These are phyloP conservation scores for Colletotrichum gloeosporioides DNA, from an alignment of 2,329 filamentous ascomycete species.

Conservation along the genomic window DNA sequence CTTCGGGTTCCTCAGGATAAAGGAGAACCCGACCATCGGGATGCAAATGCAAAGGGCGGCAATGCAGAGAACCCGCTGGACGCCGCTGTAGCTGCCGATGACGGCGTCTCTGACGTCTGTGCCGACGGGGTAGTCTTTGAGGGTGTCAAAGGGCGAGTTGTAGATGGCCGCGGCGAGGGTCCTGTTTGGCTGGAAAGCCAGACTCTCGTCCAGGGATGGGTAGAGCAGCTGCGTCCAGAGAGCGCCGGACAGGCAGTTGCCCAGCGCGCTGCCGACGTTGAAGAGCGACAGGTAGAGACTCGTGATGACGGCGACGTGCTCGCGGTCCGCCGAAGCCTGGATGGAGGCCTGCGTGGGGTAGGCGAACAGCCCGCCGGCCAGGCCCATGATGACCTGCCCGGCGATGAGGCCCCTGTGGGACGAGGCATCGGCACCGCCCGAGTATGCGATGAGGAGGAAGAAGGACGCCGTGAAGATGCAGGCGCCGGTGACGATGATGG, in stretches of 20 bases:
- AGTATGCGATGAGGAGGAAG: conserved; percentile 59
- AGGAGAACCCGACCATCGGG: conserved; percentile 25
- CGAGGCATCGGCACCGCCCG: conserved; percentile 48
- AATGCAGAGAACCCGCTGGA: conserved; percentile 24
- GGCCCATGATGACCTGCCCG: conserved; percentile 60
- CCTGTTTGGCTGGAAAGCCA: conserved; percentile 38
- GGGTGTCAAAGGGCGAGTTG: conserved; percentile 38
- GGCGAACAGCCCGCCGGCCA: conserved; percentile 63
- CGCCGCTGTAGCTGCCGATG: conserved; percentile 22
- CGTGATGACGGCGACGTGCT: conserved; percentile 43
- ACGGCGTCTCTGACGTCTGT: conserved; percentile 16
- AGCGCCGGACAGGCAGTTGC: conserved; percentile 43
- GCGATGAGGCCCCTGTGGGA: conserved; percentile 58
- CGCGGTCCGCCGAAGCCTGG: conserved; percentile 40
- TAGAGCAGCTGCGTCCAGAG: conserved; percentile 48
- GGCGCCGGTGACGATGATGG: conserved; percentile 63
- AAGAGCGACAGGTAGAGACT: conserved; percentile 45
- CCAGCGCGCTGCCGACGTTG: conserved; percentile 46
- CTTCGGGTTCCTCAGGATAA: conserved; percentile 24
- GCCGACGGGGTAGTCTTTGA: conserved; percentile 35
- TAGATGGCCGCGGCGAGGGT: conserved; percentile 42
- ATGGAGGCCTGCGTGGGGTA: conserved; percentile 46
- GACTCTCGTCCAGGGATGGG: conserved; percentile 32
- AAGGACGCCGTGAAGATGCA: conserved; percentile 61
- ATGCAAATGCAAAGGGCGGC: conserved; percentile 26